Base-by-base conservation (phyloP, 2,329 filamentous ascomycete species). In the Epichloe sylvatica region DNA sequence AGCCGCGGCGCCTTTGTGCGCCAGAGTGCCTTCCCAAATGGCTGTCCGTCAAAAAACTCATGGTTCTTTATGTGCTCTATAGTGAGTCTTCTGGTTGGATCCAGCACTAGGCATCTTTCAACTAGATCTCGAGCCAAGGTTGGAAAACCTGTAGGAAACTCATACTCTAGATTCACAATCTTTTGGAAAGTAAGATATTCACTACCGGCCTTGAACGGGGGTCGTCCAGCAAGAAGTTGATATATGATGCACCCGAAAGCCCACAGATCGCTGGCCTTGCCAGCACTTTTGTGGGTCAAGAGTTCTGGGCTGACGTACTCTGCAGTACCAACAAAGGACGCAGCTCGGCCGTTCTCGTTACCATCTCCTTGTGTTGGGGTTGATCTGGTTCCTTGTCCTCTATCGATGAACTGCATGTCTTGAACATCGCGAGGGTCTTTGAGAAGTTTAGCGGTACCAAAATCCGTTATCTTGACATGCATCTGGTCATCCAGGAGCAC, bases 171-270 rank as follows among this genome's bases (percentile, higher is more conserved):
- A 34, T 78, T 84, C 48, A 98, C 87, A 62, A 98, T 98, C 68
- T 97, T 98, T 65, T 98, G 92, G 62, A 98, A 98, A 0, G 92
- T 98, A 62, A 92, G 76, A 60, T 97, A 98, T 64, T 98, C 92
- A 57, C 94, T 96, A 13, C 77, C 85, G 39, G 86, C 92, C 65
- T 98, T 98, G 73, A 98, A 98, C 0, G 92, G 92, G 5, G 92
- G 92, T 52, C 92, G 76, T n/a, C 92, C 92, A n/a, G 86, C 86
- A 35, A 98, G 73, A 25, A 98, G 77, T 66, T 98, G 92, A 65
- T 94, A 98, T 54, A 98, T 81, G 58, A 98, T 98, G 70, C 92
- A 98, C 9, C 92, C 92, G 70, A 94, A 98, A 2, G 92, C 92
- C 92, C 92, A 98, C 46, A 98, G 68, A 67, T 98, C 92, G 65